Base-by-base conservation (phyloP, 192 early-diverging fungal genomes). In the Backusella westeae region DNA sequence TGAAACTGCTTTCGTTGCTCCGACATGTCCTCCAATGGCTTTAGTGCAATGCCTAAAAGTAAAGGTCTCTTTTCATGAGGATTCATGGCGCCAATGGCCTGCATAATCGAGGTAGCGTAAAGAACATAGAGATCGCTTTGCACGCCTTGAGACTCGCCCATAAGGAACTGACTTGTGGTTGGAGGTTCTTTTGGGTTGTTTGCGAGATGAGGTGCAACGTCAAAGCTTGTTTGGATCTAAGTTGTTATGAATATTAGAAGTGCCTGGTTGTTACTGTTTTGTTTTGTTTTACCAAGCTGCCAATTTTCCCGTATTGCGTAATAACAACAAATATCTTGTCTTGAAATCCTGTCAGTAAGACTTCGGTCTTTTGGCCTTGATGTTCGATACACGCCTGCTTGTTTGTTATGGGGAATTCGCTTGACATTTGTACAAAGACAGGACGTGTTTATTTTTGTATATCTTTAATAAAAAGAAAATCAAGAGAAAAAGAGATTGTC, bases 321-420 rank as follows among this genome's bases (percentile, higher is more conserved):
- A 88, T 76, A 23, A 88, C 39, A 42, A 88, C 77, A 52, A 89
- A 75, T 36, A 89, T 90, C 75, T 83, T 87, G 79, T 90, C 86
- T 1, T 21, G 19, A 52, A 83, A 89, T 10, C 85, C 85, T 1
- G 81, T 76, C n/a, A 89, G 73, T 32, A 87, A 65, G 12, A 86
- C 81, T 41, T 89, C 87, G 3, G 85, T 88, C 56, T 87, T 85
- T 42, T 73, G 67, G 52, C 83, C 86, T 34, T 87, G 76, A 23
- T 89, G 75, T 0, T 53, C 52, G 32, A 82, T 66, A 0, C 86
- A 86, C 23, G 85, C 76, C 72, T 85, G 87, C 34, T 69, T 76
- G n/a, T 83, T 86, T 39, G 67, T 74, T 35, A 87, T 38, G 2
- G 89, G 87, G 59, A 90, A 88, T 34, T 77, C 73, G 67, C 52